phyloP scores from a whole-genome alignment of 2,329 filamentous ascomycete genomes.

The Exophiala sideris region DNA sequence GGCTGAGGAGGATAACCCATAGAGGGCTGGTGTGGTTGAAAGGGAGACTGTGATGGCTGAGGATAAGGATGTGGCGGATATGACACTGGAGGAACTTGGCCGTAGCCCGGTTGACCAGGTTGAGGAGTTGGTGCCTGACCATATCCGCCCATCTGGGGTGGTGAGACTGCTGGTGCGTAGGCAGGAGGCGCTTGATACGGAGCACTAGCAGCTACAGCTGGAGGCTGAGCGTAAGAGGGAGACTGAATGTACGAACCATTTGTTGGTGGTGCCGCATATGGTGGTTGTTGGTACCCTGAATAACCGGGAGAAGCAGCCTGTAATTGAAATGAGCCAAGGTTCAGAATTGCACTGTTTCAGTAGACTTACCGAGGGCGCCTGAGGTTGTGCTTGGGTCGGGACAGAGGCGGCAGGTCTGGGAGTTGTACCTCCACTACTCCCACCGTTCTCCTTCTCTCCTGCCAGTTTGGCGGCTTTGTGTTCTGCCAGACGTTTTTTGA shows the following conservation, averaged over 20 bases:
- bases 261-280: constrained; percentile 22
- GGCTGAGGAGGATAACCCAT: constrained; percentile 30
- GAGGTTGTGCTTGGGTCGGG: constrained; percentile 35
- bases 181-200: constrained; percentile 15
- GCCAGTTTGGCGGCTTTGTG: constrained; percentile 62
- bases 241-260: constrained; percentile 26
- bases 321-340: constrained; percentile 3
- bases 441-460: constrained; percentile 57
- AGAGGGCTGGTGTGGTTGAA: constrained; percentile 21
- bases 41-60: constrained; percentile 22
- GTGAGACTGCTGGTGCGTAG: constrained; percentile 15
- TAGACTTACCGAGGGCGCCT: constrained; percentile 46
- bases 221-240: constrained; percentile 22
- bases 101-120: constrained; percentile 23
- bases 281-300: constrained; percentile 22
- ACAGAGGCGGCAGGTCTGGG: constrained; percentile 49
- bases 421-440: constrained; percentile 57
- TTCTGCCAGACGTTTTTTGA: constrained; percentile 76
- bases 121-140: constrained; percentile 29
- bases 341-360: background rate
- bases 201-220: constrained; percentile 11
- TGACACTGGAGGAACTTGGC: constrained; percentile 14
- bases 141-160: constrained; percentile 16
- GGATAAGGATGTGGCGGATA: constrained; percentile 23
- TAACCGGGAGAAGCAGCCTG: constrained; percentile 22